These are phyloP conservation scores for Phytophthora hibernalis DNA, from an alignment of 352 stramenopile genomes.

Conservation along the genomic window DNA sequence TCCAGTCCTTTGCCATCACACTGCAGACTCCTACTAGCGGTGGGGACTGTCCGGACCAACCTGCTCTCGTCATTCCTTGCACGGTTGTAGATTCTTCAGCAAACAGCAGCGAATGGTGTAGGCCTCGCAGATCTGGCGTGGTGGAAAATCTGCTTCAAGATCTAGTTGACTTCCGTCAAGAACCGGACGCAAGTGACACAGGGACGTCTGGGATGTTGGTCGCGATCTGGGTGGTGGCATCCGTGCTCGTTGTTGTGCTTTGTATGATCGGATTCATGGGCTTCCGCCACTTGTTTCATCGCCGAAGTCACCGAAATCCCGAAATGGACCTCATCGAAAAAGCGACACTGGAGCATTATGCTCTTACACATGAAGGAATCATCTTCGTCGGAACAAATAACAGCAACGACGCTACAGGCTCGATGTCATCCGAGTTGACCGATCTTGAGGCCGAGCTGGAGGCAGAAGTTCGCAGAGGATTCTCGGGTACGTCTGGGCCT, in stretches of 20 bases:
- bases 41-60: conserved; percentile 30
- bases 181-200: neutral
- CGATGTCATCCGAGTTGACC: conserved; percentile 24
- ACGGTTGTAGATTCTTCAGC: conserved; percentile 22
- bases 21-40: conserved; percentile 21
- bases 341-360: conserved; percentile 19
- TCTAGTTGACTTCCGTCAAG: conserved; percentile 12
- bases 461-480: conserved; percentile 22
- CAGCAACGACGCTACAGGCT: conserved; percentile 24
- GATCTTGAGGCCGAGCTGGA: conserved; percentile 31
- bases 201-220: conserved; percentile 22
- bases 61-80: conserved; percentile 54
- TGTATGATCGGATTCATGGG: conserved; percentile 23
- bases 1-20: conserved; percentile 51
- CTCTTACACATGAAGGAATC: conserved; percentile 17
- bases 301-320: neutral
- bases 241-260: conserved; percentile 26
- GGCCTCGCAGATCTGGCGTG: conserved; percentile 35
- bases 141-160: conserved; percentile 36
- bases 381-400: conserved; percentile 25
- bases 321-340: conserved; percentile 23
- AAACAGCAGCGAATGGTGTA: conserved; percentile 47
- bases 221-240: conserved; percentile 35
- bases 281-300: conserved; percentile 21
- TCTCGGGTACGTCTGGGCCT: conserved; percentile 9